Percentiles rank a stretch among this genome's conserved stretches.
Conservation (phyloP, 2,329 filamentous ascomycete species). For the Ophiostoma tasmaniense region DNA sequence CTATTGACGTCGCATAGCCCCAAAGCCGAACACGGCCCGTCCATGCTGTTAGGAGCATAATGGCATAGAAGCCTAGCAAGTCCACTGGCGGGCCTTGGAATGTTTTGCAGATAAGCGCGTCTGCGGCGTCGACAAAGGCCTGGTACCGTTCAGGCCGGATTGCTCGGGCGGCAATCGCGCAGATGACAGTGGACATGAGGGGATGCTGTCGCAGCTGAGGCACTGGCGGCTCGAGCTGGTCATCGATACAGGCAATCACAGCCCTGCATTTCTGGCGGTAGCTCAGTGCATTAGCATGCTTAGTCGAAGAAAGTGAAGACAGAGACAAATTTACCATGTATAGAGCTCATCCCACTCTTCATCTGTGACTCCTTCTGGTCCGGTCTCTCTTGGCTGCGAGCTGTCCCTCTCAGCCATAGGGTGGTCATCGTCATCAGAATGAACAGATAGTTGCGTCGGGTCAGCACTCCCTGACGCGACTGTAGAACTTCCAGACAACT, state of each 20-base stretch:
- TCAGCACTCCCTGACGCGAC: no score
- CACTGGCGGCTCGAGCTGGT: neutral
- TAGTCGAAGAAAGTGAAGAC: neutral
- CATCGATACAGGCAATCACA: neutral
- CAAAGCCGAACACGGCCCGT: neutral
- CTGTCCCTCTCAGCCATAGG: no score
- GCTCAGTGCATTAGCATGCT: neutral
- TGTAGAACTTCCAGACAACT: neutral
- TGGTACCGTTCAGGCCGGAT: neutral
- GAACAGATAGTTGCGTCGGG: neutral
- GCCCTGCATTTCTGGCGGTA: neutral
- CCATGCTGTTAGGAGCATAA: neutral
- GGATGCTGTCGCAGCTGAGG: neutral
- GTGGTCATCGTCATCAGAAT: neutral
- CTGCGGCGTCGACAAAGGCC: neutral
- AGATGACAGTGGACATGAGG: neutral
- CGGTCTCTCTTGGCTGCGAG: neutral
- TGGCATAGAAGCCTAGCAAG: neutral
- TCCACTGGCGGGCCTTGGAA: neutral
- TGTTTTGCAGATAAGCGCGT: neutral
- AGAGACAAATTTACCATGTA: neutral
- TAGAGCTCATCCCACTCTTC: neutral
- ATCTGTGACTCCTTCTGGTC: neutral
- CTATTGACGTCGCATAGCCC: neutral
- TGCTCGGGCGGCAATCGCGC: neutral